Base-by-base conservation (phyloP, 106 monocot species). In the Platanthera zijinensis region DNA sequence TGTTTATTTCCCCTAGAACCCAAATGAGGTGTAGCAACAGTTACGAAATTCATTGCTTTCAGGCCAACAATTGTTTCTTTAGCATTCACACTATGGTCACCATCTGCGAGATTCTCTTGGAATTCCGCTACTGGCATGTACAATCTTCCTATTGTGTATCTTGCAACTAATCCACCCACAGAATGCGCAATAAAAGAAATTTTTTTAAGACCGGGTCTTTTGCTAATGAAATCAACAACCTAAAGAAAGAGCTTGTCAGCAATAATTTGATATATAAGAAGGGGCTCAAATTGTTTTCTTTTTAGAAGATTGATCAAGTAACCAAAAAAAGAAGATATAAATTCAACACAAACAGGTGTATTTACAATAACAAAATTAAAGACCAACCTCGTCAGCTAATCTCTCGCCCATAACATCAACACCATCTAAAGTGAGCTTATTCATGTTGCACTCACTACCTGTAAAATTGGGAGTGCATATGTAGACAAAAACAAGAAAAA, bases 1-100 rank as follows among this genome's bases (percentile, higher is more conserved):
- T 97, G 97, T 57, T 82, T 91, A 48, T 97, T 89, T 76, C 97
- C 97, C 78, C 91, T 89, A 54, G 97, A 97, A 77, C 97, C 97
- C 74, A 97, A 91, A 90, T 97, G 97, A 74, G 97, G 97, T 48
- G 97, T 89, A 48, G 97, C 97, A 85, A 94, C 85, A 78, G 97
- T 97, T 50, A 97, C 85, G 82, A 97, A 97, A 88, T 97, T 97
- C 76, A 93, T 84, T 82, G 97, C 87, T 84, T 91, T 89, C 30
- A 97, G 80, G 32, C 93, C 93, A 85, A 64, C 74, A 71, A 97
- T 89, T 76, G 89, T 96, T 78, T 93, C 89, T 45, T 39, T 76
- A 73, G 71, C 59, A 54, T 74, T 78, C 8, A 80, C 69, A 62
- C 71, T 52, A 80, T 54, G 45, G n/a, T 9, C 52, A 80, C 45